Evolutionary conservation across 768 basidiomycete genomes (phyloP).

Genomic region (Strobilomyces confusus): DNA sequence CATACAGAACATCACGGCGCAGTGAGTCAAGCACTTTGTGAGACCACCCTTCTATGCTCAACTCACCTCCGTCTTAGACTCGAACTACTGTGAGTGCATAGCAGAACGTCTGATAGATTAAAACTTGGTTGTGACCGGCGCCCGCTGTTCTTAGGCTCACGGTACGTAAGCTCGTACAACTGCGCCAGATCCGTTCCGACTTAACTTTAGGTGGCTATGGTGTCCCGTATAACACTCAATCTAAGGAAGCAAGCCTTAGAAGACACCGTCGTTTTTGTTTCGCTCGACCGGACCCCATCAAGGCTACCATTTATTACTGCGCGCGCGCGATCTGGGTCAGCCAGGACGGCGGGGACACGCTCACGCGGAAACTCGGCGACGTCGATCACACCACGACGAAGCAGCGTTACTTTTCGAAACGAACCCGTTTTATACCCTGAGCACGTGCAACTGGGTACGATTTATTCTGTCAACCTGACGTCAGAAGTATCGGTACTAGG

Average conservation of each 20-base stretch:
- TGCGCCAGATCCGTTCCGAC: neutral
- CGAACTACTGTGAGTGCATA: constrained; percentile 38
- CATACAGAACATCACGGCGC: constrained; percentile 36
- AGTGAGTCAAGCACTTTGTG: constrained; percentile 10
- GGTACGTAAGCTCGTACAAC: constrained; percentile 6
- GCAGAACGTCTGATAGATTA: neutral
- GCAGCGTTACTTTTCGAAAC: no score
- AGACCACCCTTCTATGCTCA: neutral
- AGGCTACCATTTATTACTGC: no score
- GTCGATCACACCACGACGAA: no score
- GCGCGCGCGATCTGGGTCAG: no score
- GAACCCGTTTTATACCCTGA: no score
- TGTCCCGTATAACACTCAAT: constrained; percentile 64
- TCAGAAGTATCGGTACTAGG: no score
- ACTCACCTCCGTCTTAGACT: constrained; percentile 16
- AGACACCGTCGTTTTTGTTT: neutral
- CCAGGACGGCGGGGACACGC: no score
- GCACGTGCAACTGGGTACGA: no score
- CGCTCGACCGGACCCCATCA: no score
- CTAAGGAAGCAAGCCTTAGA: constrained; percentile 38
- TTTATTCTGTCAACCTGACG: no score
- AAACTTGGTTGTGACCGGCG: constrained; percentile 33
- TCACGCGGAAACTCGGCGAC: no score
- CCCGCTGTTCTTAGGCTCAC: constrained; percentile 21
- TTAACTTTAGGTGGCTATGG: constrained; percentile 50